These are phyloP conservation scores for Ambrosiella cleistominuta DNA, from an alignment of 2,329 filamentous ascomycete species.

Conservation along the genomic window DNA sequence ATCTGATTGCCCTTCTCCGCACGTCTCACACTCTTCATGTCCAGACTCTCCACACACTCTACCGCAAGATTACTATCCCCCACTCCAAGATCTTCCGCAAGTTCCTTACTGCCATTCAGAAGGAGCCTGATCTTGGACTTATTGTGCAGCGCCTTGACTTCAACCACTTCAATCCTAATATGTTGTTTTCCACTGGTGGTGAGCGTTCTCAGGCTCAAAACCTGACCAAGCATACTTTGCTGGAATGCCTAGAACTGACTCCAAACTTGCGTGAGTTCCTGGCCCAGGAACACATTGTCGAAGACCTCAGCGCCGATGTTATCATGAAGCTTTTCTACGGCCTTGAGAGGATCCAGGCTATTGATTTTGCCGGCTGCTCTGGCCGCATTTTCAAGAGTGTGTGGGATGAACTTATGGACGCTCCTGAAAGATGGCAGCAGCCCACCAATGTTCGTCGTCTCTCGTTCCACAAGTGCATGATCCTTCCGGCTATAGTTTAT, in stretches of 20 bases:
- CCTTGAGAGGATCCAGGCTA: slow-evolving; percentile 43
- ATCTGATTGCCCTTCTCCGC: slow-evolving; percentile 57
- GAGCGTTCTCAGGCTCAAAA: slow-evolving; percentile 61
- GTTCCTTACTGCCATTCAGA: slow-evolving; percentile 50
- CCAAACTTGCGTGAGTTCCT: slow-evolving; percentile 63
- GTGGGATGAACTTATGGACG: slow-evolving; percentile 39
- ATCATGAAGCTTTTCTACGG: slow-evolving; percentile 53
- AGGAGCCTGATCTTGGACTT: slow-evolving; percentile 51
- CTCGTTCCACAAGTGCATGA: slow-evolving; percentile 64
- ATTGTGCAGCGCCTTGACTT: slow-evolving; percentile 69
- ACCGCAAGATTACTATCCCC: slow-evolving; percentile 64
- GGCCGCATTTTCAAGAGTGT: slow-evolving; percentile 48
- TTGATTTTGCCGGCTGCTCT: slow-evolving; percentile 66
- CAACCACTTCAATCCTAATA: slow-evolving; percentile 68
- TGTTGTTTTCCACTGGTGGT: slow-evolving; percentile 55
- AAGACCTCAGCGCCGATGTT: slow-evolving; percentile 52
- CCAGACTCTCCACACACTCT: slow-evolving; percentile 57
- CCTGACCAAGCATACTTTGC: slow-evolving; percentile 54
- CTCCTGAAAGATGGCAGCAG: slow-evolving; percentile 22
- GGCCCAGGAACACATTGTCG: slow-evolving; percentile 64
- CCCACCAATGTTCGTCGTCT: slow-evolving; percentile 39
- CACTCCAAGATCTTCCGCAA: slow-evolving; percentile 73
- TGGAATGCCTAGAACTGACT: slow-evolving; percentile 52
- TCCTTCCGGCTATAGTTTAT: slow-evolving; percentile 48
- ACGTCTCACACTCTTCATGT: slow-evolving; percentile 60